Evolutionary conservation across 305 asterid species (phyloP), one percentile per base, ranked within the genome.

Genomic region (Ilex paraguariensis): DNA sequence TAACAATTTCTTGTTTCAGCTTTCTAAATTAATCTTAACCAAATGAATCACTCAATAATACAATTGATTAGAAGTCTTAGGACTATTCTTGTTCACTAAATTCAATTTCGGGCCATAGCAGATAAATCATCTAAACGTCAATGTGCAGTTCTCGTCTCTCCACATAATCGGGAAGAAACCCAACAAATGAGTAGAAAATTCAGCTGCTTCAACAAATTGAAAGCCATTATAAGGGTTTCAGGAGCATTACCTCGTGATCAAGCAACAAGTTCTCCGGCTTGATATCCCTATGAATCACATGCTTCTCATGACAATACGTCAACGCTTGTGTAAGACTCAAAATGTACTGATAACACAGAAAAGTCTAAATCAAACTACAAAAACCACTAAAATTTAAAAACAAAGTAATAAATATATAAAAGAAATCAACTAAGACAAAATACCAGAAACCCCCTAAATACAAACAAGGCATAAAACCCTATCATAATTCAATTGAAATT

Each of bases 231-330:
- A 21, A 21, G 12, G 52, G 13, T 46, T 63, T 17, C 15, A 7
- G 54, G 46, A 33, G 65, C 53, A 56, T 72, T 87, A 91, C 98
- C 96, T 89, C 91, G 55, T 92, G 97, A 81, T 92, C 98, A 31
- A 92, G 88, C 60, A 92, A 76, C 83, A 92, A 76, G 73, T 92
- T 92, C 68, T 92, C 97, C 3, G 98, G 98, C 76, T 92, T 89
- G 81, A 92, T 92, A 73, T 92, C 97, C 73, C 98, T 82, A 76
- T 92, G 98, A 80, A 92, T 92, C 70, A 89, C 95, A 67, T 87
- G 71, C 79, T 87, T 92, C 72, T 85, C 81, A 36, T 92, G 98
- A 63, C 97, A 89, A 64, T 92, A 89, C 0, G 82, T 87, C 75
- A 92, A 79, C 51, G 98, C 98, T 74, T 74, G 79, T 0, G 98